phyloP scores from a whole-genome alignment of 306 rosid species.

The Dryas drummondii region DNA sequence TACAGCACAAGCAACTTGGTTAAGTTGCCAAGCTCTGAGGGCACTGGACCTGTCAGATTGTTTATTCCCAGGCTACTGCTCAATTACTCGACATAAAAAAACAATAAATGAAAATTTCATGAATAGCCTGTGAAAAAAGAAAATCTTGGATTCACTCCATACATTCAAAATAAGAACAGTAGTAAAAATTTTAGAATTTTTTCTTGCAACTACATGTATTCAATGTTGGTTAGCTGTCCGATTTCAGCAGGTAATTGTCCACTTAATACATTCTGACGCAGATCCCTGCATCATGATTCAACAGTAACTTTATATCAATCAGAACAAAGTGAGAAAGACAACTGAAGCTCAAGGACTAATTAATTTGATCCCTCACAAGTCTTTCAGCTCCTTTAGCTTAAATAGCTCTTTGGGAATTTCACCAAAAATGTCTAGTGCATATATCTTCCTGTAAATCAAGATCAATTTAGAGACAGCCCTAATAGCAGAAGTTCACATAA shows the following conservation, averaged over 20 bases:
- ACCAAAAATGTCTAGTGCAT: conserved; percentile 38
- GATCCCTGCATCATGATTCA: conserved; percentile 35
- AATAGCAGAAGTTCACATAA: not conserved
- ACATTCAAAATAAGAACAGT: not conserved
- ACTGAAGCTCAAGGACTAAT: not conserved
- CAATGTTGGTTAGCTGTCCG: conserved; percentile 30
- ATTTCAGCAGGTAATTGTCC: conserved; percentile 37
- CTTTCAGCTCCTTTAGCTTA: conserved; percentile 36
- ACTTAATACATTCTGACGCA: conserved; percentile 37
- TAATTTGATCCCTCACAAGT: conserved; percentile 33
- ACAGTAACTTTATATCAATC: not conserved
- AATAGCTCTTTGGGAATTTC: conserved; percentile 36
- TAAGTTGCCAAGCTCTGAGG: conserved; percentile 34
- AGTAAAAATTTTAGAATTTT: not conserved
- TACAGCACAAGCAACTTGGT: conserved; percentile 36
- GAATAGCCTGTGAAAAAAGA: not conserved
- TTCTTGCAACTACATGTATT: conserved; percentile 32
- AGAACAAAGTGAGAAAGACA: not conserved
- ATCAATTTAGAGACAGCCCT: not conserved
- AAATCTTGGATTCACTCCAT: not conserved
- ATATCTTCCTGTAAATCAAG: conserved; percentile 32
- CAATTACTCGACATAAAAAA: conserved; percentile 12
- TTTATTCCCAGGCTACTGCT: conserved; percentile 42
- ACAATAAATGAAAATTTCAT: not conserved
- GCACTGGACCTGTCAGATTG: conserved; percentile 43